Evolutionary conservation across 208 protist species (phyloP), one percentile per base, ranked within the genome.

Genomic region (Acanthamoeba sp.): DNA sequence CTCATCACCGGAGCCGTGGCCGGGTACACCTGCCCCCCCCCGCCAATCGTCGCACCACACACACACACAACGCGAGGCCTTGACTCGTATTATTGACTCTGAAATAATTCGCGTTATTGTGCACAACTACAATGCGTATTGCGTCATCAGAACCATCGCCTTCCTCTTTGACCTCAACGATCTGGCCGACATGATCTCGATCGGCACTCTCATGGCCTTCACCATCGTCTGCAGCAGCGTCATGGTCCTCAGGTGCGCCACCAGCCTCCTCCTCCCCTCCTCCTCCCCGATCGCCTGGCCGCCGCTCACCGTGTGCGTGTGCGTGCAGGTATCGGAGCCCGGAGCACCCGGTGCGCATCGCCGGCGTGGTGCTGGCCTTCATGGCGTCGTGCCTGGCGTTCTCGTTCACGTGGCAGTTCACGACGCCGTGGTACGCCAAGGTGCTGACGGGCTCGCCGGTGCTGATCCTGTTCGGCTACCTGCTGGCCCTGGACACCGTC

Each of bases 201-300:
- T 96, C 87, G 95, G 95, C 78, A 96, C 95, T 12, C 87, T 96
- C 20, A 66, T 96, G 20, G 95, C 95, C 20, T 96, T 96, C 66
- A 95, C 80, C 66, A 73, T 95, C 55, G 95, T 96, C 22, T 96
- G 95, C 50, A 69, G 78, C 42, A 94, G 95, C 89, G 69, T 95
- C 9, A 42, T 96, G 2, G 88, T 96, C 18, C 32, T 95, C 20
- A 14, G 95, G 27, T 94, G 78, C n/a, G 27, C n/a, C n/a, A n/a
- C n/a, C n/a, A n/a, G n/a, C n/a, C n/a, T n/a, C n/a, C n/a, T n/a
- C n/a, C n/a, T n/a, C n/a, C n/a, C n/a, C n/a, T n/a, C n/a, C n/a
- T n/a, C n/a, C n/a, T n/a, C n/a, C n/a, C n/a, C n/a, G n/a, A n/a
- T n/a, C n/a, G n/a, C n/a, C n/a, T n/a, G n/a, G n/a, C n/a, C n/a